Base-by-base conservation (phyloP, 1,284 basidiomycete species). In the Leccinum griseonigrum region DNA sequence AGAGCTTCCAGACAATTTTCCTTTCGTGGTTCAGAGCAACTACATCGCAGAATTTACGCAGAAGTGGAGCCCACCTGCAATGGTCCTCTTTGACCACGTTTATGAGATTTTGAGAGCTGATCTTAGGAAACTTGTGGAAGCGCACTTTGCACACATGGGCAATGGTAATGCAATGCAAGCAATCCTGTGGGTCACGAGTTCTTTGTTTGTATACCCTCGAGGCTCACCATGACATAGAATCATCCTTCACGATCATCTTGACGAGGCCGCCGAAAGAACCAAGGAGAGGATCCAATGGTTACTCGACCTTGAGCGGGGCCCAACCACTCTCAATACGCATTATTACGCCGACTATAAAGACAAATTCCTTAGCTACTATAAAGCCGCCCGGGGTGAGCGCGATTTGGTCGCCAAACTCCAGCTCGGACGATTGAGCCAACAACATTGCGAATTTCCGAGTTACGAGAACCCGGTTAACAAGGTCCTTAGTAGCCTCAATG, bases 1-100 rank as follows among this genome's bases (percentile, higher is more conserved):
- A 4, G 87, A 91, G 68, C 77, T 91, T 0, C 88, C 89, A 0
- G 85, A 82, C 14, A 82, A 83, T 63, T 84, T 81, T 62, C 89
- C 89, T 0, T 91, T 87, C 64, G 76, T 83, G 0, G 85, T 89
- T 0, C 83, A 84, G 31, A 68, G 78, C 5, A 63, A 69, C 0
- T 84, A 82, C 54, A 87, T 92, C 53, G 62, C 70, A 2, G 62
- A 71, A 1, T 72, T 84, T 22, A 79, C 81, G 10, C 58, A 72
- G 16, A 64, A 77, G 53, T 92, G 90, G 90, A 64, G 65, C 1
- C 58, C 26, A 0, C 85, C 88, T 0, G 77, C 84, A 0, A 68
- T 76, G 13, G 34, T 67, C 0, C 78, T 88, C n/a, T 85, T 86
- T 63, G 78, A 81, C 0, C 60, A 72, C 0, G 76, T 85, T 0